A percentile compares a stretch with the other conserved stretches of the same genome.
Evolutionary conservation across 2,329 filamentous ascomycete genomes (phyloP).

Genomic region (Microcera coccophila): DNA sequence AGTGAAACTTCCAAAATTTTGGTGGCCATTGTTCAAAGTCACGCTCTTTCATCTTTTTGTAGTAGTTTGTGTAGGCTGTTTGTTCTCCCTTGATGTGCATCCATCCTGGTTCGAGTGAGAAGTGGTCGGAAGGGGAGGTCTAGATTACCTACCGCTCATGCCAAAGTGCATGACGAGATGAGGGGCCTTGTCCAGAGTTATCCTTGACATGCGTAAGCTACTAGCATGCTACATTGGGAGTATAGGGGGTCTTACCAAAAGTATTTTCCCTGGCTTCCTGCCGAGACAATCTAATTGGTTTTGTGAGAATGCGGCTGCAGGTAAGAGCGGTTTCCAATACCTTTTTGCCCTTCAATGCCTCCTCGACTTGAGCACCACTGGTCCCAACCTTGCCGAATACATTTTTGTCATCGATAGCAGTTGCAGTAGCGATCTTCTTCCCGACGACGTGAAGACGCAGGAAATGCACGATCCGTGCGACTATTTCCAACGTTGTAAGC

Average conservation of each 20-base stretch:
- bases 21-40: constrained; percentile 74
- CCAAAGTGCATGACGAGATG: constrained; percentile 89
- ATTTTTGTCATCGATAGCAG: constrained; percentile 73
- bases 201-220: constrained; percentile 25
- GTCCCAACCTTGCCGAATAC: constrained; percentile 91
- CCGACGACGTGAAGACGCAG: constrained; percentile 80
- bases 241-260: constrained; percentile 61
- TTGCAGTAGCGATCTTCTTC: constrained; percentile 68
- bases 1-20: constrained; percentile 80
- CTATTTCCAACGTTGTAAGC: constrained; percentile 33
- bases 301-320: not conserved
- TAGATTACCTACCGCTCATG: constrained; percentile 50
- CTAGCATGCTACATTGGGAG: not conserved
- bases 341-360: constrained; percentile 70
- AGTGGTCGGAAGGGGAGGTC: not conserved
- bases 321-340: constrained; percentile 20
- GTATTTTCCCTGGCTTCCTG: constrained; percentile 91
- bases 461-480: constrained; percentile 82
- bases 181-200: constrained; percentile 65
- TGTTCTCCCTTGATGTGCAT: constrained; percentile 77
- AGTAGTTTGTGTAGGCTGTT: constrained; percentile 77
- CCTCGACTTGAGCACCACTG: constrained; percentile 68
- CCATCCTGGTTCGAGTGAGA: constrained; percentile 56
- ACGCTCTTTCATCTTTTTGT: constrained; percentile 63
- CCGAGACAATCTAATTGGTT: constrained; percentile 48